Percentiles rank a stretch among this genome's conserved stretches.
These are phyloP conservation scores for Physcomitrellopsis africana DNA, from an alignment of 225 moss, liverwort and hornwort genomes.

Conservation along the genomic window DNA sequence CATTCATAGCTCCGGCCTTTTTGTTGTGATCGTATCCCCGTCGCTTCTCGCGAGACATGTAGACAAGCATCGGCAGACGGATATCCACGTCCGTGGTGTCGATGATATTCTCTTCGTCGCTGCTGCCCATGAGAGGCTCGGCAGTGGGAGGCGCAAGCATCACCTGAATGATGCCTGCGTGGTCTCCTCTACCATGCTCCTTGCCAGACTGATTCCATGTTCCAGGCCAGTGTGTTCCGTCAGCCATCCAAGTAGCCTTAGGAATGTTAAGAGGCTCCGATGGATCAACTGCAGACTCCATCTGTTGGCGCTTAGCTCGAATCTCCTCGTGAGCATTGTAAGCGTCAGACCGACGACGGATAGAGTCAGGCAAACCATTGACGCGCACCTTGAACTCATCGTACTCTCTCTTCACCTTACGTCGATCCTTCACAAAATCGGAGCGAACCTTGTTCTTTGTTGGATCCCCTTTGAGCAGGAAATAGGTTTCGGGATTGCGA, in stretches of 20 bases:
- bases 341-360: slow-evolving; percentile 76
- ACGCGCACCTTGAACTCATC: slow-evolving; percentile 82
- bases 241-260: slow-evolving; percentile 88
- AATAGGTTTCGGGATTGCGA: slow-evolving; percentile 78
- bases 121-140: slow-evolving; percentile 74
- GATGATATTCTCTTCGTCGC: slow-evolving; percentile 72
- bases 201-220: slow-evolving; percentile 69
- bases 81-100: slow-evolving; percentile 76
- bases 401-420: slow-evolving; percentile 81
- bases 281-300: slow-evolving; percentile 69
- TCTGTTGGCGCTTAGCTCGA: slow-evolving; percentile 67
- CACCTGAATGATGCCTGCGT: slow-evolving; percentile 86
- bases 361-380: slow-evolving; percentile 72
- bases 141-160: slow-evolving; percentile 78
- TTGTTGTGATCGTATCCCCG: slow-evolving; percentile 97
- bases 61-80: slow-evolving; percentile 93
- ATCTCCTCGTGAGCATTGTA: slow-evolving; percentile 85
- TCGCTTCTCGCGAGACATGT: slow-evolving; percentile 95
- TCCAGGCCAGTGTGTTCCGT: slow-evolving; percentile 85
- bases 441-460: slow-evolving; percentile 73
- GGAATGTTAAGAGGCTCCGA: slow-evolving; percentile 65
- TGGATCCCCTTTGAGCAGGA: slow-evolving; percentile 65
- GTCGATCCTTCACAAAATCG: slow-evolving; percentile 79
- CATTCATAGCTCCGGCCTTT: slow-evolving; percentile 99
- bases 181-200: slow-evolving; percentile 81